Conservation (phyloP, 225 moss, liverwort and hornwort genomes). For the Pseudisothecium myosuroides region DNA sequence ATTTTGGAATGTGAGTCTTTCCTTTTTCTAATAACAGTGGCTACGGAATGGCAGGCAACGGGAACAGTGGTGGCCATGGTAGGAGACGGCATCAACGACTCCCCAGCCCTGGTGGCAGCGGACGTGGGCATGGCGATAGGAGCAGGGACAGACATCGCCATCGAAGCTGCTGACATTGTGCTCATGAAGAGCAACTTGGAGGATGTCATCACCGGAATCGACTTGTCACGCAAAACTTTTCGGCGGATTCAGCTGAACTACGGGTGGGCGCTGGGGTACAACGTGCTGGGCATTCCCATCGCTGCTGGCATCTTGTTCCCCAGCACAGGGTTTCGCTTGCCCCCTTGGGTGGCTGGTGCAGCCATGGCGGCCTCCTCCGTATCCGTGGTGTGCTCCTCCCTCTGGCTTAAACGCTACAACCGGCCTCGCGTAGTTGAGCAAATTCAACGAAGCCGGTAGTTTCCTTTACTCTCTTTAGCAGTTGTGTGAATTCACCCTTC, state of each 20-base stretch:
- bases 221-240: slow-evolving; percentile 76
- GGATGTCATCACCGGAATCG: slow-evolving; percentile 85
- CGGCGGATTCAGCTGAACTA: slow-evolving; percentile 75
- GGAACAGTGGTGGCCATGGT: slow-evolving; percentile 81
- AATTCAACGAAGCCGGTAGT: not conserved
- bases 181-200: slow-evolving; percentile 92
- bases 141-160: slow-evolving; percentile 93
- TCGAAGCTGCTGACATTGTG: slow-evolving; percentile 95
- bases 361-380: slow-evolving; percentile 98
- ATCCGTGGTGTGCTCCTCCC: slow-evolving; percentile 85
- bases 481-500: not conserved
- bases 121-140: slow-evolving; percentile 99
- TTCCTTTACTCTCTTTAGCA: not conserved
- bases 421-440: slow-evolving; percentile 41
- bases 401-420: slow-evolving; percentile 78
- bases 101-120: slow-evolving; percentile 87
- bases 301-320: slow-evolving; percentile 87
- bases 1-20: not conserved
- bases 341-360: slow-evolving; percentile 91
- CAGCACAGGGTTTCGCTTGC: slow-evolving; percentile 59
- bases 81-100: slow-evolving; percentile 96
- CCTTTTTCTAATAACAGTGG: not conserved
- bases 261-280: slow-evolving; percentile 85
- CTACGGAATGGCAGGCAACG: slow-evolving; percentile 9
- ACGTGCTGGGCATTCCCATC: slow-evolving; percentile 76